phyloP scores from a whole-genome alignment of 495 filamentous ascomycete species.

The Xylaria curta region DNA sequence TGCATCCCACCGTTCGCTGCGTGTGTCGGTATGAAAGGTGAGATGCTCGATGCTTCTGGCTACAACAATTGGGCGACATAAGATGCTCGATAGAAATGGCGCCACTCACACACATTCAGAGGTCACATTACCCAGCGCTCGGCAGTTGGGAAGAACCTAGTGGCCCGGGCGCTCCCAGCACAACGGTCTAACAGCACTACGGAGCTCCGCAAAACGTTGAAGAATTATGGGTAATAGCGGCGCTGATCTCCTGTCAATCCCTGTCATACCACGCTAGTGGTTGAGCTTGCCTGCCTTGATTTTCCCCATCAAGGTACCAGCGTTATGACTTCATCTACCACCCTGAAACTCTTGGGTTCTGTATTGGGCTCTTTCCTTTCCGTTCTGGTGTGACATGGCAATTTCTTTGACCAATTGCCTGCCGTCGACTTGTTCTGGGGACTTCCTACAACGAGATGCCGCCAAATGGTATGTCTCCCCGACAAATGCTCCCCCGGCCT shows the following conservation, averaged over 20 bases:
- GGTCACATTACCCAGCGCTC: background rate
- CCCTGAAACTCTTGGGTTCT: background rate
- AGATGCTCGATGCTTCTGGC: background rate
- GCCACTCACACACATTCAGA: background rate
- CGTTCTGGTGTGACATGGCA: background rate
- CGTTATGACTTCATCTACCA: conserved; percentile 12
- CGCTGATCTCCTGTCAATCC: background rate
- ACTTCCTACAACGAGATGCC: background rate
- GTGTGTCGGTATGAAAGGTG: background rate
- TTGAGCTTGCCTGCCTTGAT: conserved; percentile 18
- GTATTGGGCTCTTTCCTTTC: background rate
- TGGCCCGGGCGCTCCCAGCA: background rate
- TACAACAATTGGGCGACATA: conserved; percentile 6
- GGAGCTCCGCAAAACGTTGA: background rate
- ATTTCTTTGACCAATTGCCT: background rate
- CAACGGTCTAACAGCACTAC: background rate
- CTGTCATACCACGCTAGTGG: conserved; percentile 7
- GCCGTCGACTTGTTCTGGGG: background rate
- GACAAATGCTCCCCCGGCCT: background rate
- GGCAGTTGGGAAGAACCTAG: conserved; percentile 9
- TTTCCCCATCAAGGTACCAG: background rate
- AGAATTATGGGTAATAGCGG: conserved; percentile 4
- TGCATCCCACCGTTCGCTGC: background rate
- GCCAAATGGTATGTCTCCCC: background rate
- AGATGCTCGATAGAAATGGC: background rate